These are phyloP conservation scores for Diaporthe capsici DNA, from an alignment of 2,329 filamentous ascomycete genomes.

Conservation along the genomic window DNA sequence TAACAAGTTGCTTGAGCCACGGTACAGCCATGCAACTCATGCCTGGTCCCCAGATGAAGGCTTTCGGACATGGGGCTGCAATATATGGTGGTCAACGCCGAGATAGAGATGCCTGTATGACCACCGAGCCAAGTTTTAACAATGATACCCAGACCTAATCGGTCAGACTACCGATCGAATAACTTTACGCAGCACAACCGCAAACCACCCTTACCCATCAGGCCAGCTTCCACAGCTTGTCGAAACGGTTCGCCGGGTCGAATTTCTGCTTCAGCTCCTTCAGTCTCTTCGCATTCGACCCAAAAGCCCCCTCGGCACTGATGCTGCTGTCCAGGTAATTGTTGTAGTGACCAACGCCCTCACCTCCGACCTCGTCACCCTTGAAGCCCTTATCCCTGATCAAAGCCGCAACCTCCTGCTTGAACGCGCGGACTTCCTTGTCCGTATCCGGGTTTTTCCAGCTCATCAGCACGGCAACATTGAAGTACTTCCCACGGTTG, in stretches of 20 bases:
- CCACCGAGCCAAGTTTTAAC: neutral
- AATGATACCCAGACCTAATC: neutral
- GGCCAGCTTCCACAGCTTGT: slow-evolving; percentile 31
- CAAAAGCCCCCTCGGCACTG: slow-evolving; percentile 50
- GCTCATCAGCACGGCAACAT: slow-evolving; percentile 56
- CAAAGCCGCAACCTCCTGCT: slow-evolving; percentile 50
- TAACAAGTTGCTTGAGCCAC: neutral
- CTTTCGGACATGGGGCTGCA: neutral
- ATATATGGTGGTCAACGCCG: no score
- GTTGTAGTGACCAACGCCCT: slow-evolving; percentile 48
- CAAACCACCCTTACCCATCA: neutral
- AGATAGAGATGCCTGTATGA: no score
- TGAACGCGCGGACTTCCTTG: slow-evolving; percentile 54
- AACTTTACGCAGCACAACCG: neutral
- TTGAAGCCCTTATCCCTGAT: slow-evolving; percentile 47
- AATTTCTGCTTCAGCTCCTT: slow-evolving; percentile 52
- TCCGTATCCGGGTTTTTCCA: slow-evolving; percentile 58
- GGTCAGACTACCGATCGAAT: neutral
- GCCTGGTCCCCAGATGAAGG: neutral
- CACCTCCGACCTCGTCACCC: slow-evolving; percentile 41
- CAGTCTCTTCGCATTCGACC: slow-evolving; percentile 49
- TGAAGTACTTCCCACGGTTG: slow-evolving; percentile 60
- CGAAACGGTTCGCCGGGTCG: slow-evolving; percentile 56
- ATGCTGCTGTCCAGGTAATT: slow-evolving; percentile 49
- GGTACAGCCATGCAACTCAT: neutral